Evolutionary conservation across 306 rosid genomes (phyloP), one percentile per base, ranked within the genome.

Genomic region (Quercus ilex): DNA sequence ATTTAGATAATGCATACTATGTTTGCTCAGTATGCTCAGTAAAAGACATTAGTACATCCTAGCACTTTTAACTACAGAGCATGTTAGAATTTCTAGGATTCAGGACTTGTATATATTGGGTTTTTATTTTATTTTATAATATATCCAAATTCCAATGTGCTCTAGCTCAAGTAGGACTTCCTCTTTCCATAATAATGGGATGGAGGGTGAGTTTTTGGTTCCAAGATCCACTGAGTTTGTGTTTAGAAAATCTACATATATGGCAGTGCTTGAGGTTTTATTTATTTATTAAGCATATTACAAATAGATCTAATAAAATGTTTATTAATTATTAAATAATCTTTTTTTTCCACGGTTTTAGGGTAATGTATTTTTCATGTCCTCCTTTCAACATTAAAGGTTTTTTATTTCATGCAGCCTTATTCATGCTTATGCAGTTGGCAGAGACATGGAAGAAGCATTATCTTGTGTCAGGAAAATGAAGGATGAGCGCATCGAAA

Each of bases 381-480:
- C 56, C 68, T 72, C 19, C 71, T 71, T 76, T 78, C 46, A 77
- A 77, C 67, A 69, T 87, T 85, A 55, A 72, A 74, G 25, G 41
- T 33, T 73, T 77, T 86, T 73, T 80, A 86, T 79, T 85, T 63
- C 73, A 69, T 89, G 97, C 99, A 95, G 99, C 92, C 97, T 92
- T 83, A 91, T 95, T 87, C 97, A 95, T 78, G 99, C 99, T 80
- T 95, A 95, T 89, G 97, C 97, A 87, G 97, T 92, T 86, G 98
- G 97, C 78, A 91, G 97, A 92, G 99, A 95, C 84, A 95, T 95
- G 99, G 98, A 90, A 76, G 99, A 94, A 85, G 97, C 99, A 71
- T 86, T 94, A 82, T 86, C 88, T 73, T 94, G 99, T 86, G 97
- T 87, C 81, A 91, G 82, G 87, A 92, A 87, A 90, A 94, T 94